Conservation (phyloP, 257 asterid species). For the Fraxinus americana region DNA sequence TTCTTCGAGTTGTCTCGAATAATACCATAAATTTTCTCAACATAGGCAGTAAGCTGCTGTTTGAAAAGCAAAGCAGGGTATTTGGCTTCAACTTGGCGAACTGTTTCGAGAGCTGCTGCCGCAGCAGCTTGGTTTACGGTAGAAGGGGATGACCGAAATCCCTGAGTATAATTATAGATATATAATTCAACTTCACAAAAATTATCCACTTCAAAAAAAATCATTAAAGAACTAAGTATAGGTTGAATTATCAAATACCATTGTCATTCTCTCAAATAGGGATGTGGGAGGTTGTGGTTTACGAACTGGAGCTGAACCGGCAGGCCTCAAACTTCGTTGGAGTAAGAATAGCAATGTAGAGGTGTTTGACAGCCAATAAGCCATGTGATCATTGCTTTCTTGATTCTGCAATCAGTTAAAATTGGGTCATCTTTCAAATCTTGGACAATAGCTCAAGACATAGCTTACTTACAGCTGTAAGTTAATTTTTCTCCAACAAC, state of each 20-base stretch:
- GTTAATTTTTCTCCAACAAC: not conserved
- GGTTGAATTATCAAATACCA: conserved; percentile 50
- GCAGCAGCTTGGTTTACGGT: conserved; percentile 75
- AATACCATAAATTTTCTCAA: conserved; percentile 97
- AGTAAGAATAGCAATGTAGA: conserved; percentile 87
- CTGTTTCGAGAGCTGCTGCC: conserved; percentile 82
- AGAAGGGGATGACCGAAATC: conserved; percentile 94
- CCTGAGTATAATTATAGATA: conserved; percentile 49
- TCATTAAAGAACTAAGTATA: conserved; percentile 8
- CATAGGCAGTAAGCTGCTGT: conserved; percentile 98
- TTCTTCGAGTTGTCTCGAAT: conserved; percentile 93
- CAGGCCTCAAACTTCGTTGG: conserved; percentile 86
- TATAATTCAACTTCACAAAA: conserved; percentile 8
- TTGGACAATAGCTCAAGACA: not conserved
- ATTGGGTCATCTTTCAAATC: conserved; percentile 25
- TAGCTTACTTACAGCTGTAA: not conserved
- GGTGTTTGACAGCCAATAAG: conserved; percentile 97
- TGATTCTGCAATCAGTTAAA: conserved; percentile 67
- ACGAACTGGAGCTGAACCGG: conserved; percentile 82
- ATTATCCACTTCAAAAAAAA: not conserved
- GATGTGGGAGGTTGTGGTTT: conserved; percentile 84
- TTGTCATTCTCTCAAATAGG: conserved; percentile 95
- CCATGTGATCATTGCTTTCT: conserved; percentile 86
- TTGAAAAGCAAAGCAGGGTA: conserved; percentile 97
- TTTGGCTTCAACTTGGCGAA: conserved; percentile 95